A percentile compares a stretch with the other conserved stretches of the same genome.
These are phyloP conservation scores for Furcasterigmium sp. DNA, from an alignment of 2,329 filamentous ascomycete genomes.

Conservation along the genomic window DNA sequence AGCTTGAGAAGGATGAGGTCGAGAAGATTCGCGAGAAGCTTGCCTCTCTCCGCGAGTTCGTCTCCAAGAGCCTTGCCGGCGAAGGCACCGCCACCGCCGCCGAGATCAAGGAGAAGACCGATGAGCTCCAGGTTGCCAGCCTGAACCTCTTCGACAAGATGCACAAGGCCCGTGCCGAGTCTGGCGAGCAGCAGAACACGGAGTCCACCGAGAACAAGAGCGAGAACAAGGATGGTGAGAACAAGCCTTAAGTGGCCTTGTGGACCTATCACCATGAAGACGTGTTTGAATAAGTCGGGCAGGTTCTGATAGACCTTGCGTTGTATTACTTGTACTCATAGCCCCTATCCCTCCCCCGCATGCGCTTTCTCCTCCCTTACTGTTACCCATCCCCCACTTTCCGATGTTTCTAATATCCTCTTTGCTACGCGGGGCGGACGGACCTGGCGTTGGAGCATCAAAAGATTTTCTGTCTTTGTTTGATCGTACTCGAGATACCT, in stretches of 20 bases:
- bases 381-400: conserved; percentile 28
- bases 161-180: conserved; percentile 87
- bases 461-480: conserved; percentile 26
- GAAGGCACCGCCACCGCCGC: conserved; percentile 81
- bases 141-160: conserved; percentile 99
- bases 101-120: conserved; percentile 97
- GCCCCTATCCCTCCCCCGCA: conserved; percentile 22
- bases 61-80: conserved; percentile 90
- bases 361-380: conserved; percentile 17
- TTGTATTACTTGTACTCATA: conserved; percentile 50
- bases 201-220: conserved; percentile 72
- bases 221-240: conserved; percentile 39
- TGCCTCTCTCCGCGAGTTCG: conserved; percentile 74
- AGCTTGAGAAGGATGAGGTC: conserved; percentile 93
- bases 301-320: conserved; percentile 27
- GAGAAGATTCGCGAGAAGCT: conserved; percentile 96
- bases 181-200: conserved; percentile 48
- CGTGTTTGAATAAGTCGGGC: conserved; percentile 26
- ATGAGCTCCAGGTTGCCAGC: conserved; percentile 92
- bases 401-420: conserved; percentile 37
- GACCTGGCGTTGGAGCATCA: conserved; percentile 48
- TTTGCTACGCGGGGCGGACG: conserved; percentile 31
- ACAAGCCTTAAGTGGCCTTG: conserved; percentile 53
- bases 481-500: conserved; percentile 26
- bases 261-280: conserved; percentile 9